A percentile compares a stretch with the other conserved stretches of the same genome.
These are phyloP conservation scores for Phialophora macrospora DNA, from an alignment of 2,329 filamentous ascomycete species.

Conservation along the genomic window DNA sequence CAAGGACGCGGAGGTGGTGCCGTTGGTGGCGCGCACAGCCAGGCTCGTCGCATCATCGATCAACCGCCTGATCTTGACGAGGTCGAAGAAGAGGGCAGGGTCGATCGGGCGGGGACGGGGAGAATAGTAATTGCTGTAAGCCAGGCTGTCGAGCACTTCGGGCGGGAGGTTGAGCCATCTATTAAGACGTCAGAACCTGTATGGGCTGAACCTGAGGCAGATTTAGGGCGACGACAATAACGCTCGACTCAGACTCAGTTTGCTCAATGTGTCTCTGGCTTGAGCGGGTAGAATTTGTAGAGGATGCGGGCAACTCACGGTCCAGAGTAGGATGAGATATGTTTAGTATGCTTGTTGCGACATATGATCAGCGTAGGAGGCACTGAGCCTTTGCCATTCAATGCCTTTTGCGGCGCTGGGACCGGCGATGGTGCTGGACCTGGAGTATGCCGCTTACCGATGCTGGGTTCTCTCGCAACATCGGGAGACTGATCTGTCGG, in stretches of 20 bases:
- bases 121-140: slow-evolving; percentile 78
- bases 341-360: slow-evolving; percentile 81
- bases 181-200: not conserved
- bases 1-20: slow-evolving; percentile 68
- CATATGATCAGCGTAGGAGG: slow-evolving; percentile 64
- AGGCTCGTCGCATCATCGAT: slow-evolving; percentile 81
- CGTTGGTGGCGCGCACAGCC: slow-evolving; percentile 76
- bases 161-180: slow-evolving; percentile 76
- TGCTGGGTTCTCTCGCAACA: slow-evolving; percentile 1
- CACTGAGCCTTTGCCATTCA: slow-evolving; percentile 35
- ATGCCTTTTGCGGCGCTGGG: not conserved
- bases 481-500: slow-evolving; percentile 9
- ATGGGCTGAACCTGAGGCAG: not conserved
- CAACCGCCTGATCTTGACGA: slow-evolving; percentile 78
- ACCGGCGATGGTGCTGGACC: not conserved
- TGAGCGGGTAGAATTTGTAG: not conserved
- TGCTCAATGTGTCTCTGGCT: not conserved
- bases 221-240: not conserved
- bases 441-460: slow-evolving; percentile 5
- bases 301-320: slow-evolving; percentile 46
- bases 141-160: slow-evolving; percentile 78
- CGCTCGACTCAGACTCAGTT: not conserved
- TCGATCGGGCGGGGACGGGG: slow-evolving; percentile 77
- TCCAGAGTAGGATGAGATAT: slow-evolving; percentile 82
- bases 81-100: slow-evolving; percentile 79